A percentile compares a stretch with the other conserved stretches of the same genome.
Conservation (phyloP, 768 basidiomycete genomes). For the Tylopilus subfusipes region DNA sequence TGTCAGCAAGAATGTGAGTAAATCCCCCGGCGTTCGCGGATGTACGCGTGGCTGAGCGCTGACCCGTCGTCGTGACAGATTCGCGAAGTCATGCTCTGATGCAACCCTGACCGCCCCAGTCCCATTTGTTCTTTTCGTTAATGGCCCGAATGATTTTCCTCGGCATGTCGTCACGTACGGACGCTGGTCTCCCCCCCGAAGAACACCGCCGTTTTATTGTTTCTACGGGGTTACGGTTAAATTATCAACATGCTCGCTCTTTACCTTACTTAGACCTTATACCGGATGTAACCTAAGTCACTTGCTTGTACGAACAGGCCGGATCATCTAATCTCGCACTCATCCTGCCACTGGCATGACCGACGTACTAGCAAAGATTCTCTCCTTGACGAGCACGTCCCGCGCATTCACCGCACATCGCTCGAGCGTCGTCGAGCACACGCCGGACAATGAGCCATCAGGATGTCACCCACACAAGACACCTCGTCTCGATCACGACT, state of each 20-base stretch:
- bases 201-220: too few relatives aligned
- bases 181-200: too few relatives aligned
- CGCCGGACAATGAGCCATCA: conserved; percentile 39
- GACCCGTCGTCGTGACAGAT: conserved; percentile 34
- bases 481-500: conserved; percentile 61
- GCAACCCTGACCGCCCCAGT: too few relatives aligned
- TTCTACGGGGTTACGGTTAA: not conserved
- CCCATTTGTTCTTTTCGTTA: too few relatives aligned
- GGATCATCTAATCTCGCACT: too few relatives aligned
- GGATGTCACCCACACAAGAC: conserved; percentile 66
- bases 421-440: conserved; percentile 34
- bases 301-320: too few relatives aligned
- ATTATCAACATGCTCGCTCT: too few relatives aligned
- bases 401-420: conserved; percentile 45
- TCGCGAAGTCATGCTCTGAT: conserved; percentile 50
- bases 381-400: conserved; percentile 51
- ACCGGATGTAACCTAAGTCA: not conserved
- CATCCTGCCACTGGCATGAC: too few relatives aligned
- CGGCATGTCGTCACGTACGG: too few relatives aligned
- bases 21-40: conserved; percentile 1
- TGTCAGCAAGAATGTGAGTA: conserved; percentile 68
- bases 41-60: not conserved
- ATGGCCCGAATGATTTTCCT: too few relatives aligned
- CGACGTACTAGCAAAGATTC: conserved; percentile 35
- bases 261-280: not conserved